phyloP scores from a whole-genome alignment of 306 rosid genomes.

The Malus sylvestris region DNA sequence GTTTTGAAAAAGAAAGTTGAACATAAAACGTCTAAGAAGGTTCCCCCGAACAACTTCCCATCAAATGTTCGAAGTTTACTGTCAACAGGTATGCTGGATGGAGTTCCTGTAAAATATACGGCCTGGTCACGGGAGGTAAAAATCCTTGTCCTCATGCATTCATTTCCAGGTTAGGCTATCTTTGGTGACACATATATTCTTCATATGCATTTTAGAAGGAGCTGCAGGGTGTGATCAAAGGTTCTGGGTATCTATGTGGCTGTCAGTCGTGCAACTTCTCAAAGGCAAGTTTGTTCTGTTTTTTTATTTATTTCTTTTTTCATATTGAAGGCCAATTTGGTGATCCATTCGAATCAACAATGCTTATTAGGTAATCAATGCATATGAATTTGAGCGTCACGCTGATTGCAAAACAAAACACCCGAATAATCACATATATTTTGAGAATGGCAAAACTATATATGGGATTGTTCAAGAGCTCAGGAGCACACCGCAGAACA shows the following conservation, averaged over 20 bases:
- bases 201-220: constrained; percentile 62
- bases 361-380: constrained; percentile 53
- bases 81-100: constrained; percentile 88
- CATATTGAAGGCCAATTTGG: constrained; percentile 4
- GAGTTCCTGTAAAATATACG: constrained; percentile 69
- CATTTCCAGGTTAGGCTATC: constrained; percentile 33
- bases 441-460: constrained; percentile 76
- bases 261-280: constrained; percentile 56
- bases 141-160: constrained; percentile 34
- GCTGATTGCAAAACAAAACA: constrained; percentile 83
- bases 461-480: constrained; percentile 83
- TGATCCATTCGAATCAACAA: not conserved
- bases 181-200: constrained; percentile 40
- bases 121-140: constrained; percentile 85
- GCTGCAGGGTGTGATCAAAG: constrained; percentile 62
- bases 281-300: constrained; percentile 38
- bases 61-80: constrained; percentile 73
- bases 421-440: constrained; percentile 79
- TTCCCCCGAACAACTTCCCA: constrained; percentile 64
- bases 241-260: constrained; percentile 71
- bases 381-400: constrained; percentile 79
- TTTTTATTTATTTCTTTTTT: not conserved
- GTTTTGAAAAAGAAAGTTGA: constrained; percentile 43
- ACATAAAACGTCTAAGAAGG: constrained; percentile 44
- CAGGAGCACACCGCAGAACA: constrained; percentile 63